Evolutionary conservation across 257 asterid species (phyloP), one percentile per base, ranked within the genome.

Genomic region (Paraleonurus japonicus): DNA sequence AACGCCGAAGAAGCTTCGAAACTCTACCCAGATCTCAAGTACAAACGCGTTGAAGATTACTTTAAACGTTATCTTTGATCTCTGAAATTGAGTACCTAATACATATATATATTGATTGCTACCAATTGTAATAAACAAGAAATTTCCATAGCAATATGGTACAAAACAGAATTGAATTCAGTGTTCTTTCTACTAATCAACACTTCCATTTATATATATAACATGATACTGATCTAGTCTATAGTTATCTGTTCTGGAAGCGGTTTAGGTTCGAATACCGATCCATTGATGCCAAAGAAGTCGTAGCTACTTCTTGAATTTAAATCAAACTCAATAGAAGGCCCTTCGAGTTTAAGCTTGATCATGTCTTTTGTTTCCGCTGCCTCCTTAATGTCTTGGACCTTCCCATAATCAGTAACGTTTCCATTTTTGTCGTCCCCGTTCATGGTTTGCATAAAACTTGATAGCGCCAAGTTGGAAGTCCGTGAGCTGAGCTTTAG

Each of bases 381-480:
- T 13, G 61, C 75, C 32, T 73, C 75, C 5, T 54, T 63, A 19
- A 15, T n/a, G 80, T 62, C 81, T 0, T 62, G 57, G 41, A 26
- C 43, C 30, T 64, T 70, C 24, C 78, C 79, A 48, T 74, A 50
- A 26, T 76, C 89, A n/a, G 75, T 57, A 17, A 59, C 59, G 15
- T 68, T 78, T 58, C 68, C 77, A 60, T 79, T 74, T 50, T 75
- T 71, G 0, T 76, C 85, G 23, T 82, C 81, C 39, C 76, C 81
- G 39, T 88, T 83, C 71, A 90, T 78, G 63, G 85, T 87, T 43
- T 84, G 90, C 78, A 89, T 85, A 78, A 90, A 81, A 75, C 71
- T 89, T 3, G 97, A 90, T 1, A 90, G 80, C 9, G 92, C 96
- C 69, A 84, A 71, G 51, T 84, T 87, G 90, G 90, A 89, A 89